A percentile compares a stretch with the other conserved stretches of the same genome.
These are phyloP conservation scores for Fragilaria radians DNA, from an alignment of 108 stramenopile genomes.

Conservation along the genomic window DNA sequence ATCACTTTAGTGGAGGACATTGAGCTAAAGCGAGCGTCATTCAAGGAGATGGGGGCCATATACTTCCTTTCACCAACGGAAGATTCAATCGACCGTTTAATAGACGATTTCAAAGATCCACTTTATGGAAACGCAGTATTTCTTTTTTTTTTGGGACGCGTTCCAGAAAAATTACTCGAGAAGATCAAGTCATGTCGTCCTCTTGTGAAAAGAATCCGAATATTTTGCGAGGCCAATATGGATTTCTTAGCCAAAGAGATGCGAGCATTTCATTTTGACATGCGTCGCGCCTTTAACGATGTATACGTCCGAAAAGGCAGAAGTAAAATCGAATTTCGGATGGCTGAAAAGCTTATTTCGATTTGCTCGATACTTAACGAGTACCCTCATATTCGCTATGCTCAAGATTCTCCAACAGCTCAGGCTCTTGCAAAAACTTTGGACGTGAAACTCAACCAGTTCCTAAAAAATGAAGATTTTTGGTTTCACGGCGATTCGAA, in stretches of 20 bases:
- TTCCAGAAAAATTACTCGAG: conserved; percentile 57
- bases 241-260: conserved; percentile 90
- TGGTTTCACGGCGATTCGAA: conserved; percentile 87
- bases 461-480: conserved; percentile 53
- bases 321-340: conserved; percentile 26
- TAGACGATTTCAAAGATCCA: conserved; percentile 61
- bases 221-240: conserved; percentile 84
- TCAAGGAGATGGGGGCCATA: conserved; percentile 88
- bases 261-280: conserved; percentile 86
- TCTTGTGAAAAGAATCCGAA: conserved; percentile 80
- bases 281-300: conserved; percentile 38
- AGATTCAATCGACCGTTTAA: conserved; percentile 57
- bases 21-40: conserved; percentile 86
- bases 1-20: conserved; percentile 87
- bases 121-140: conserved; percentile 85
- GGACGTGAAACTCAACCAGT: conserved; percentile 80
- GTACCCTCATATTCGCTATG: conserved; percentile 93
- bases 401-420: conserved; percentile 43
- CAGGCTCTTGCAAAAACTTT: conserved; percentile 71
- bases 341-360: conserved; percentile 85
- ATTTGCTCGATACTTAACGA: conserved; percentile 96
- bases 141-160: conserved; percentile 78
- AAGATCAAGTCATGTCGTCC: conserved; percentile 79
- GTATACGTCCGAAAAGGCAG: conserved; percentile 26
- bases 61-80: conserved; percentile 82